phyloP scores from a whole-genome alignment of 306 rosid species.

The Quercus aquifolioides region DNA sequence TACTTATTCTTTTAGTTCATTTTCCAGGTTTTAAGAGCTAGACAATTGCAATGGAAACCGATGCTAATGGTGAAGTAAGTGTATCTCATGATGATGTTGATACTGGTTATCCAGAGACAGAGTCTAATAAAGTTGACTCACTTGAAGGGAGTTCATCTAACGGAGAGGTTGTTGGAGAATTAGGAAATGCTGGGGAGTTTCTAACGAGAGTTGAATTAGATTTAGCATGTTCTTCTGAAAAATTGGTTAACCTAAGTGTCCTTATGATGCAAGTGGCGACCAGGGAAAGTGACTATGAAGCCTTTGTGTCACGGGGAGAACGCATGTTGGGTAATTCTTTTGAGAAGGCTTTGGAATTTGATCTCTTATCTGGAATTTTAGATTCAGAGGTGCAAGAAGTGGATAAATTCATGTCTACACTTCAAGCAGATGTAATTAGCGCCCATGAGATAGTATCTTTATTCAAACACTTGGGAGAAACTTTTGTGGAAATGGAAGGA shows the following conservation, averaged over 20 bases:
- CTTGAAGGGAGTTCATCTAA: constrained; percentile 25
- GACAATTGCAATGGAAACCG: constrained; percentile 40
- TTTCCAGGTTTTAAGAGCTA: constrained; percentile 25
- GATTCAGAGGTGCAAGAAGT: constrained; percentile 69
- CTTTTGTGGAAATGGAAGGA: constrained; percentile 34
- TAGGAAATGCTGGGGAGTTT: constrained; percentile 28
- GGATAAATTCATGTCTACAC: constrained; percentile 45
- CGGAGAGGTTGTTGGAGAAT: constrained; percentile 36
- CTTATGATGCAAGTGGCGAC: constrained; percentile 73
- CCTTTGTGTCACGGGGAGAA: constrained; percentile 38
- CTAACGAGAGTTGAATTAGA: constrained; percentile 45
- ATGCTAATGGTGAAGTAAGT: constrained; percentile 28
- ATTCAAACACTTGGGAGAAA: constrained; percentile 36
- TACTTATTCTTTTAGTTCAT: constrained; percentile 2
- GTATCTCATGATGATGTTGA: constrained; percentile 20
- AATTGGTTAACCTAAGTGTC: constrained; percentile 58
- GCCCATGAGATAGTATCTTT: constrained; percentile 39
- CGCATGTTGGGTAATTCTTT: constrained; percentile 30
- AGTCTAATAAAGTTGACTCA: constrained; percentile 6
- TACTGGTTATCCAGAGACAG: constrained; percentile 16
- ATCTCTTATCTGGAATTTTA: constrained; percentile 65
- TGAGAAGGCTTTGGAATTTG: constrained; percentile 55
- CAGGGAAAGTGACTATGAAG: constrained; percentile 62
- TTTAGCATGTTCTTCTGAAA: constrained; percentile 69
- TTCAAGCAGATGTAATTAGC: constrained; percentile 43